Evolutionary conservation across 495 filamentous ascomycete species (phyloP), one percentile per base, ranked within the genome.

Genomic region (Hyaloscypha variabilis): DNA sequence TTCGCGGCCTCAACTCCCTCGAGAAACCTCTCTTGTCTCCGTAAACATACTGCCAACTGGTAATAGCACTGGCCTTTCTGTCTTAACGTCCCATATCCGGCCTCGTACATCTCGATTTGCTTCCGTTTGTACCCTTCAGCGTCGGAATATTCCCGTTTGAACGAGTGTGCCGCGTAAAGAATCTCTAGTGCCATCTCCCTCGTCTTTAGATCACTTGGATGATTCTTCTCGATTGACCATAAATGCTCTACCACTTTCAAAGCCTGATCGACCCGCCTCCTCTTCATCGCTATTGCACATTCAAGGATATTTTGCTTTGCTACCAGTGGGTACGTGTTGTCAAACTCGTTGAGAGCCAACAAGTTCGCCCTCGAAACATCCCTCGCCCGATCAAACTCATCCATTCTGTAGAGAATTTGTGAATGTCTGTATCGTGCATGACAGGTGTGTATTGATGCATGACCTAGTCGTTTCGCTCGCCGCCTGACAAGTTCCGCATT

Each of bases 41-140:
- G 53, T 11, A 64, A 36, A 6, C 21, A 25, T 6, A 52, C 29
- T 1, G 21, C 53, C 8, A 64, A 54, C 14, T 49, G 11, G 53
- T 50, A 58, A 23, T 64, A 51, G 8, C 34, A 36, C 4, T 25
- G n/a, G 14, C 24, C 53, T 58, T 51, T 57, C 1, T 19, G 6
- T 11, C 36, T 28, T 1, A 14, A 24, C 8, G 8, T 21, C 19
- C 62, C 62, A 52, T 49, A 64, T 8, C 53, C 34, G 6, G 10
- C 29, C 28, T 58, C 62, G 39, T 64, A 58, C 23, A 64, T 34
- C n/a, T 34, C 62, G n/a, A 64, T 58, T 28, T 51, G 62, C 29
- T 58, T 58, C 17, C 53, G 62, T 19, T 56, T n/a, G 14, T 58
- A 64, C n/a, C 29, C 42, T 34, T 51, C 62, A 3, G 54, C 62